Percentiles rank a stretch among this genome's conserved stretches.
phyloP scores from a whole-genome alignment of 345 rosid species.

The Theobroma cacao region DNA sequence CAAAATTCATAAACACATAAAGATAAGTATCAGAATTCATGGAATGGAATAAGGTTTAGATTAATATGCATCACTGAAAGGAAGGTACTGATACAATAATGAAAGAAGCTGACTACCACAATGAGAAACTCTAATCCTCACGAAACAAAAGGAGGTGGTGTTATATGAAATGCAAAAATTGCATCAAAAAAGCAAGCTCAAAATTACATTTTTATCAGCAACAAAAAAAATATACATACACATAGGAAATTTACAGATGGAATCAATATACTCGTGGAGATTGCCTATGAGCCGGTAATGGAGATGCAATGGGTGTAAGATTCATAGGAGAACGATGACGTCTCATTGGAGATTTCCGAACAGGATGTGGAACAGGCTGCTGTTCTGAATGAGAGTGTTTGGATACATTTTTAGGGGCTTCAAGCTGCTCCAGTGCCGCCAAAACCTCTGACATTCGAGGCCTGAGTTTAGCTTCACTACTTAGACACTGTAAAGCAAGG shows the following conservation, averaged over 20 bases:
- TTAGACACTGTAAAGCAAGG: constrained; percentile 73
- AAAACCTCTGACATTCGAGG: constrained; percentile 91
- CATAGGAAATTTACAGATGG: constrained; percentile 21
- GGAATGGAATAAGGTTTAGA: not conserved
- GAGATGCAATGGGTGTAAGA: constrained; percentile 56
- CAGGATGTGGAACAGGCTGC: constrained; percentile 29
- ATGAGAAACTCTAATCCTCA: constrained; percentile 1
- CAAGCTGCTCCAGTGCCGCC: constrained; percentile 59
- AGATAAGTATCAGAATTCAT: not conserved
- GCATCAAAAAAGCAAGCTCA: constrained; percentile 11
- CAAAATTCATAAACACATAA: not conserved
- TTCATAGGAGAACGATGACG: constrained; percentile 52
- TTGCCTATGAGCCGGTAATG: constrained; percentile 50
- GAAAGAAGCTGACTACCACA: not conserved
- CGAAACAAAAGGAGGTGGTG: not conserved
- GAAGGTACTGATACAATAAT: not conserved
- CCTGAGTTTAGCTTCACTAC: constrained; percentile 60
- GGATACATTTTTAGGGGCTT: constrained; percentile 34
- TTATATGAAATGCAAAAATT: constrained; percentile 24
- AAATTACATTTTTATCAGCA: constrained; percentile 10
- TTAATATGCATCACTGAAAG: not conserved
- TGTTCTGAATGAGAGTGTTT: constrained; percentile 35
- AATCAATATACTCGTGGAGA: constrained; percentile 50
- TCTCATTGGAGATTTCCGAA: constrained; percentile 55
- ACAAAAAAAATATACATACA: not conserved